A percentile compares a stretch with the other conserved stretches of the same genome.
phyloP scores from a whole-genome alignment of 345 rosid species.

The Geranium brycei region DNA sequence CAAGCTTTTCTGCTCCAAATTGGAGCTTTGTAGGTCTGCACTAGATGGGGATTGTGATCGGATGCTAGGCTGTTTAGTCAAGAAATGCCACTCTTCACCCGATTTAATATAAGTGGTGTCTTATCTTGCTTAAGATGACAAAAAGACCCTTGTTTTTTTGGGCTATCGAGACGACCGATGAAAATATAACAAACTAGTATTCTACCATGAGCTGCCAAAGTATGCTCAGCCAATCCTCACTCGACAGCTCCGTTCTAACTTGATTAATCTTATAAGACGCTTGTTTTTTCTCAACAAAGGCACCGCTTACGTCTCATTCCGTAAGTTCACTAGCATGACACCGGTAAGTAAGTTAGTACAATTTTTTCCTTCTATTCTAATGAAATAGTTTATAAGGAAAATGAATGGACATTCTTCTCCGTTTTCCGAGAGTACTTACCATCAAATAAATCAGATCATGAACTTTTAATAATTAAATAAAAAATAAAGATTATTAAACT shows the following conservation, averaged over 20 bases:
- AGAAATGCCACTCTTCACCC: too few relatives aligned
- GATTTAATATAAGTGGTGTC: not conserved
- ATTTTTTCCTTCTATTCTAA: not conserved
- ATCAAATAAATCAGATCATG: too few relatives aligned
- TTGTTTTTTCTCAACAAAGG: not conserved
- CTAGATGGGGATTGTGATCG: too few relatives aligned
- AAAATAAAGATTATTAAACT: too few relatives aligned
- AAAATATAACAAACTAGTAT: not conserved
- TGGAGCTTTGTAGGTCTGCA: too few relatives aligned
- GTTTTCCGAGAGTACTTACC: too few relatives aligned
- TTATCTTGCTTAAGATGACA: not conserved
- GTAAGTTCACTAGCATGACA: too few relatives aligned
- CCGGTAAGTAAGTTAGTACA: not conserved
- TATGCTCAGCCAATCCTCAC: not conserved
- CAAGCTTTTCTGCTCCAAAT: too few relatives aligned
- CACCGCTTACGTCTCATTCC: not conserved
- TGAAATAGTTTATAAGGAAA: not conserved
- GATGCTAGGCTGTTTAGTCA: too few relatives aligned
- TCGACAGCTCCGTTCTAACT: not conserved
- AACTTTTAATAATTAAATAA: too few relatives aligned
- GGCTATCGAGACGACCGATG: not conserved
- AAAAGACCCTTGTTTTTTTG: not conserved
- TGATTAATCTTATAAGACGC: not conserved
- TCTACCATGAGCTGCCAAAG: not conserved
- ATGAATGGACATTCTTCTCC: not conserved